Base-by-base conservation (phyloP, 371 early-diverging fungal genomes). In the Zopfochytrium polystomum region DNA sequence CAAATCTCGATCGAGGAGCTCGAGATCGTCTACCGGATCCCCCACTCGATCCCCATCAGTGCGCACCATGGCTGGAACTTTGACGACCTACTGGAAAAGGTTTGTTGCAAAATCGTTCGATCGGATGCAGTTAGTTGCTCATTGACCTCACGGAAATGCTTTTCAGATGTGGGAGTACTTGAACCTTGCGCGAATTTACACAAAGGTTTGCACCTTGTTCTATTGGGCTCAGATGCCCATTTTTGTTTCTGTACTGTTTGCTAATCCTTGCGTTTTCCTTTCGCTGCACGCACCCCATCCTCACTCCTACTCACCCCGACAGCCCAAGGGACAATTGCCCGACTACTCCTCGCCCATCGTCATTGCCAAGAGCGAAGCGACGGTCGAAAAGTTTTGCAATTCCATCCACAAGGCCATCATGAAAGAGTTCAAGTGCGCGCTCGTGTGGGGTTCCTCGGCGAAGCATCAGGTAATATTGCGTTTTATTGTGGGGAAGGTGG, bases 401-500 rank as follows among this genome's bases (percentile, higher is more conserved):
- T 81, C 85, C 48, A 98, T 99, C 72, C 99, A 99, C 84, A 93
- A 90, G 78, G 88, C 88, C 52, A 91, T 99, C 77, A 71, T 99
- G 56, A 86, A 84, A 35, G 90, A 98, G 71, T 96, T 99, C 78
- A 95, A 92, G 79, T 88, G 91, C 81, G 99, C 96, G 2, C 76
- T 96, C 71, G 99, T 99, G 13, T 99, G 99, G 99, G 99, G 99
- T 52, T 80, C 82, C 43, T 94, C 95, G 26, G 98, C 95, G 42
- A 99, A 99, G 76, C 97, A 98, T 76, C 65, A 90, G 90, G 62
- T n/a, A n/a, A n/a, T n/a, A n/a, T n/a, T n/a, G n/a, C n/a, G n/a
- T n/a, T n/a, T n/a, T n/a, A n/a, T n/a, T n/a, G 96, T 98, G 58
- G 98, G 98, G 80, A 95, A 95, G 80, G 99, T 99, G 34, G 99